Conservation (phyloP, 495 filamentous ascomycete species). For the Penicillium cinerascens region DNA sequence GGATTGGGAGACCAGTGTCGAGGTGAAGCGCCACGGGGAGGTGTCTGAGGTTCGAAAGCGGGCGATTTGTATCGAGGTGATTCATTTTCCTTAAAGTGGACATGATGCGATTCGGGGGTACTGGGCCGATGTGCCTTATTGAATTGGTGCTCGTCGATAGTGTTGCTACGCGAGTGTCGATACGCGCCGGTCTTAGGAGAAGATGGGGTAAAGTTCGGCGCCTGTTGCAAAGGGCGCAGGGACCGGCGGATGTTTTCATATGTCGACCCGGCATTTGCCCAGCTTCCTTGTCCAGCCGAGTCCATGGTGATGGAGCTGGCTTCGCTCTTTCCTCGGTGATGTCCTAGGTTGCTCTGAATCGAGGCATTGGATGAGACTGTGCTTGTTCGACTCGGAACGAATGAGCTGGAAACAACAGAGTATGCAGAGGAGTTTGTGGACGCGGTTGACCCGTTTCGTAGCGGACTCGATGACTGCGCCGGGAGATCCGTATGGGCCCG, state of each 20-base stretch:
- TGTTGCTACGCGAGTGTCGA: constrained; percentile 45
- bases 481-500: constrained; percentile 65
- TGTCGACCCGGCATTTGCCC: constrained; percentile 50
- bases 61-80: constrained; percentile 24
- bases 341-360: constrained; percentile 50
- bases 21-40: constrained; percentile 33
- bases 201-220: constrained; percentile 51
- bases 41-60: constrained; percentile 25
- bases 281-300: constrained; percentile 10
- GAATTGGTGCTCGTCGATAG: constrained; percentile 36
- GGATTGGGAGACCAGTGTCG: constrained; percentile 27
- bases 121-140: constrained; percentile 35
- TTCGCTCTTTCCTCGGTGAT: constrained; percentile 78
- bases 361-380: constrained; percentile 74
- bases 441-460: constrained; percentile 71
- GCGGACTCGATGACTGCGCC: constrained; percentile 53
- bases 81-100: constrained; percentile 33
- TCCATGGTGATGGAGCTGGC: constrained; percentile 40
- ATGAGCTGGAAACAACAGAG: constrained; percentile 63
- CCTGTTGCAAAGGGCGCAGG: constrained; percentile 70
- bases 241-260: constrained; percentile 74
- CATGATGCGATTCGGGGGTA: constrained; percentile 30
- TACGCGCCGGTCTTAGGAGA: constrained; percentile 25
- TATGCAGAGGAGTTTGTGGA: constrained; percentile 78
- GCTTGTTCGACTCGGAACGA: constrained; percentile 67